Base-by-base conservation (phyloP, 306 rosid genomes). In the Hylodesmum podocarpum region DNA sequence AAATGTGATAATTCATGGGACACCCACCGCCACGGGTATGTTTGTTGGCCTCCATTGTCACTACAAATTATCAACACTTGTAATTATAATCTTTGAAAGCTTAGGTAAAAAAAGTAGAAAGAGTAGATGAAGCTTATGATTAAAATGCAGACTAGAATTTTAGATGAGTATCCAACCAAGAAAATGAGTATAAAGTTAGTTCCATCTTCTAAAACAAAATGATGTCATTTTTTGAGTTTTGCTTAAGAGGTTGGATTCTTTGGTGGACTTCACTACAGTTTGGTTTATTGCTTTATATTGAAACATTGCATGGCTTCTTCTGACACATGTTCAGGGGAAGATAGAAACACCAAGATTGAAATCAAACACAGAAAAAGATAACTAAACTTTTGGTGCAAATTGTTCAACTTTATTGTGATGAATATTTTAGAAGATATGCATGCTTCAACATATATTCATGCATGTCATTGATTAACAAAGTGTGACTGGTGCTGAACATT, bases 11-110 rank as follows among this genome's bases (percentile, higher is more conserved):
- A 84, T 87, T 91, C 88, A 76, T 58, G 78, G 78, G 84, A 76
- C 79, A 57, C 74, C 82, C 89, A 80, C 80, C 59, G 41, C 83
- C 91, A 90, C 85, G 96, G 86, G 83, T 66, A 69, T 78, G 71
- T 81, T 70, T 86, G 91, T 63, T 85, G 93, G 89, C 91, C 85
- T 91, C 90, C 86, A 84, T 36, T 79, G 74, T 88, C 90, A 80
- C 78, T 76, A 83, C 13, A 80, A 86, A 83, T 78, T 31, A 71
- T 72, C 87, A 73, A 85, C 86, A 82, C 75, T 76, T 71, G 75
- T 78, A 84, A 91, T 91, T 80, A 89, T 89, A 81, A 71, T 78
- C 84, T 83, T 91, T 89, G 88, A 87, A 87, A 83, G 78, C 77
- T 80, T 67, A 49, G 40, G 70, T 64, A 81, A 78, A 40, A 78